Evolutionary conservation across 768 basidiomycete genomes (phyloP), one percentile per base, ranked within the genome.

Genomic region (Tulasnella sp.): DNA sequence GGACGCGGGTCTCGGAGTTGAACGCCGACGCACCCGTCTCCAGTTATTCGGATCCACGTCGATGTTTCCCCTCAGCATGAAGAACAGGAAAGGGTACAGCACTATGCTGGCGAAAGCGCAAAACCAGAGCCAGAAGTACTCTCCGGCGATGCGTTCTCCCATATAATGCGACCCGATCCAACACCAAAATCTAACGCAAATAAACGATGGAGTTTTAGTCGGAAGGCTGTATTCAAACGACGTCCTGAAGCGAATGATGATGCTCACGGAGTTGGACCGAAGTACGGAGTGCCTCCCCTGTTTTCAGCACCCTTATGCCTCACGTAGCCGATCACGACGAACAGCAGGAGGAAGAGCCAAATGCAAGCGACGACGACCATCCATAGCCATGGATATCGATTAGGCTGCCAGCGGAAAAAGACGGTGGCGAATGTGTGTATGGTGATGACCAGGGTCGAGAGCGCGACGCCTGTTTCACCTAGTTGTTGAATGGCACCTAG

Each of bases 61-160:
- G 44, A 78, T 78, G 61, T 74, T 74, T 7, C 77, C 77, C 29
- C 77, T 39, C 5, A 78, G 77, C 42, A 48, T 73, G 77, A 78
- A 74, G 51, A 74, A 78, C 13, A 78, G 77, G 72, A 74, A 74
- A 26, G 73, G 77, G 73, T 78, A 78, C 75, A 73, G 26, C 75
- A 74, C n/a, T 40, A 78, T 57, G 57, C 73, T 78, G 48, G 73
- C 18, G 46, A 78, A 37, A n/a, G 77, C 77, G 71, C 48, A 73
- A 37, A 74, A 74, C 77, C 77, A 78, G 26, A 78, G 51, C 77
- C 77, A 78, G 37, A 78, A 67, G 61, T 78, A 78, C 39, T 78
- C 77, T 26, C 77, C 77, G 4, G 57, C 72, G 71, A 78, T 73
- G 23, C 77, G 77, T 42, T 78, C 77, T 7, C 72, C 35, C 7